Evolutionary conservation across 106 monocot genomes (phyloP), one percentile per base, ranked within the genome.

Genomic region (Amphibolis antarctica): DNA sequence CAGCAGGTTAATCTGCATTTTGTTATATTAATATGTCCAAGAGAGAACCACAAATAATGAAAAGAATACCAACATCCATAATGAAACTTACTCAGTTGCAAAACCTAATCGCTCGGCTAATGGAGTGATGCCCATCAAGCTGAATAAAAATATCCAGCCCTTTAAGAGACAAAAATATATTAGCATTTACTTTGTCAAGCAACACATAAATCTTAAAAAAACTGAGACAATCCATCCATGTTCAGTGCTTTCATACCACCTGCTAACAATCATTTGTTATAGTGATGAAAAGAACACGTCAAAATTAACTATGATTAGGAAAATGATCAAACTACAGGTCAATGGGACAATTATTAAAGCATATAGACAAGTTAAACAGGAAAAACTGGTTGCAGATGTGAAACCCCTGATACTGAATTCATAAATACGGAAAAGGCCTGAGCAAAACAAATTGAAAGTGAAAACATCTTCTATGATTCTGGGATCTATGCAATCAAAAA

Each of bases 51-150:
- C 13, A 47, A 1, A 20, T 23, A 29, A 22, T 63, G 45, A 51
- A n/a, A 22, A n/a, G 12, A 53, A 49, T 24, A 22, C 12, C 48
- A 46, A 25, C 3, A 12, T n/a, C 9, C 46, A 5, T 25, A 29
- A 17, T 69, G 17, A 62, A 10, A 80, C 86, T 86, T 77, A 91
- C 91, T 91, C 91, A 47, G 91, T 91, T 61, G 86, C 78, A 77
- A 83, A 91, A 44, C 91, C 91, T 76, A 91, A 81, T n/a, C 91
- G 80, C 71, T 91, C 91, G 45, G 91, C 91, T 63, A 91, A 55
- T 55, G 91, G 91, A 44, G 65, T 71, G 55, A 91, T 86, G 30
- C 91, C 91, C 36, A 83, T 57, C 71, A 87, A 80, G 52, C 83
- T 87, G 70, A 81, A 81, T 54, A 81, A 77, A 72, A 81, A 86